Percentiles rank a stretch among this genome's conserved stretches.
These are phyloP conservation scores for Fusarium annulatum DNA, from an alignment of 2,329 filamentous ascomycete genomes.

Conservation along the genomic window DNA sequence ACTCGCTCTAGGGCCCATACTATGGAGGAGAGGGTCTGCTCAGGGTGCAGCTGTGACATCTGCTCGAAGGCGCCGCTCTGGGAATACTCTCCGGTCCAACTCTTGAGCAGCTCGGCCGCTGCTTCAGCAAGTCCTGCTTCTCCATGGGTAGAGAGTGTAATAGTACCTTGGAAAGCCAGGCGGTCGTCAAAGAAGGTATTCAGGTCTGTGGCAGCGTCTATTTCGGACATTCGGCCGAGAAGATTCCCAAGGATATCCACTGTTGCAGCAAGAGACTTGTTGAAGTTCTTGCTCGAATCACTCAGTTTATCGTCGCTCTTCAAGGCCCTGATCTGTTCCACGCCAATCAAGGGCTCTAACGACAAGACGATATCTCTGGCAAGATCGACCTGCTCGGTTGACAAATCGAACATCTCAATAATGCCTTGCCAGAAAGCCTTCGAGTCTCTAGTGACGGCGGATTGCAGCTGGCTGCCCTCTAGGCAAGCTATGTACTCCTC, in stretches of 20 bases:
- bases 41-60: constrained; percentile 54
- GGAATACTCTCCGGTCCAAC: constrained; percentile 74
- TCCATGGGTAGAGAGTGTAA: constrained; percentile 84
- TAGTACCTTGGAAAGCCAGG: constrained; percentile 76
- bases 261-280: constrained; percentile 71
- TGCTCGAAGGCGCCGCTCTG: constrained; percentile 55
- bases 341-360: constrained; percentile 74
- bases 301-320: constrained; percentile 56
- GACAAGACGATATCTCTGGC: constrained; percentile 79
- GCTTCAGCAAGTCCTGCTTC: constrained; percentile 83
- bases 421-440: constrained; percentile 52
- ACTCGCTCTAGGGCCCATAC: constrained; percentile 55
- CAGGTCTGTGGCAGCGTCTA: constrained; percentile 73
- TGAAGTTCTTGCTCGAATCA: constrained; percentile 73
- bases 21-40: constrained; percentile 57
- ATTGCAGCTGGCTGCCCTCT: constrained; percentile 69
- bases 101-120: constrained; percentile 84
- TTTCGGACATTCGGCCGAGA: constrained; percentile 82
- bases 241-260: constrained; percentile 74
- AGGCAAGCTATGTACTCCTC: constrained; percentile 68
- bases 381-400: constrained; percentile 77
- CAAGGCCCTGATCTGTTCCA: constrained; percentile 76
- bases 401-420: constrained; percentile 80
- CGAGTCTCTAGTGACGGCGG: constrained; percentile 76
- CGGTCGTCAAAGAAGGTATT: constrained; percentile 75